Percentiles rank a stretch among this genome's conserved stretches.
phyloP scores from a whole-genome alignment of 345 rosid species.

The Melaleuca alternifolia region DNA sequence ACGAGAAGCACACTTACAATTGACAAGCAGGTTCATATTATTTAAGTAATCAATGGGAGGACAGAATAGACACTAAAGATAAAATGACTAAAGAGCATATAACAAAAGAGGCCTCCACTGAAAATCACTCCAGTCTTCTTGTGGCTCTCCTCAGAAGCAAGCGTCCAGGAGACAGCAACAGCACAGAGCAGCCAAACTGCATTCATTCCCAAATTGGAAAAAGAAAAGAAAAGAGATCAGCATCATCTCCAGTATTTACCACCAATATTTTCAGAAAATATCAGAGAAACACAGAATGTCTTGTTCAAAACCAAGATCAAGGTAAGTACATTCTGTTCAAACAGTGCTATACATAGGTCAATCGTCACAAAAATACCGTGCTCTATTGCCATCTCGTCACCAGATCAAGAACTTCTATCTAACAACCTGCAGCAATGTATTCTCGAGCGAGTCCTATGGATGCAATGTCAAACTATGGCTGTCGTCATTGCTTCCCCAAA shows the following conservation, averaged over 20 bases:
- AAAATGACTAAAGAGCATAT: background rate
- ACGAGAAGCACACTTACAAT: background rate
- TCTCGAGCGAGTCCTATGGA: background rate
- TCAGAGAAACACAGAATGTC: no score
- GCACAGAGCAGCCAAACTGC: slow-evolving; percentile 19
- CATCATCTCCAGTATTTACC: background rate
- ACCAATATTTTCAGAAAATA: background rate
- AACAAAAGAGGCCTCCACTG: background rate
- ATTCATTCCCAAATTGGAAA: background rate
- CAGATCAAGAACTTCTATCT: no score
- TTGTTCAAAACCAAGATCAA: no score
- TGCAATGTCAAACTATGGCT: background rate
- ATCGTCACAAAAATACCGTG: no score
- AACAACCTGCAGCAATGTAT: background rate
- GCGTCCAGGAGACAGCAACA: slow-evolving; percentile 16
- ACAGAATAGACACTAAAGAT: background rate
- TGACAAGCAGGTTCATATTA: background rate
- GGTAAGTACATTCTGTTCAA: no score
- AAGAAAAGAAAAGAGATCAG: background rate
- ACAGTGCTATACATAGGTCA: no score
- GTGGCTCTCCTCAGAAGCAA: slow-evolving; percentile 6
- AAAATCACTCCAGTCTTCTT: background rate
- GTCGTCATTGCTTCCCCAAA: no score
- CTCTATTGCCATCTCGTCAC: no score
- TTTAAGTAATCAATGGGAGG: background rate